Percentiles rank a stretch among this genome's conserved stretches.
phyloP scores from a whole-genome alignment of 169 alveolate genomes.

The Ichthyophthirius multifiliis region DNA sequence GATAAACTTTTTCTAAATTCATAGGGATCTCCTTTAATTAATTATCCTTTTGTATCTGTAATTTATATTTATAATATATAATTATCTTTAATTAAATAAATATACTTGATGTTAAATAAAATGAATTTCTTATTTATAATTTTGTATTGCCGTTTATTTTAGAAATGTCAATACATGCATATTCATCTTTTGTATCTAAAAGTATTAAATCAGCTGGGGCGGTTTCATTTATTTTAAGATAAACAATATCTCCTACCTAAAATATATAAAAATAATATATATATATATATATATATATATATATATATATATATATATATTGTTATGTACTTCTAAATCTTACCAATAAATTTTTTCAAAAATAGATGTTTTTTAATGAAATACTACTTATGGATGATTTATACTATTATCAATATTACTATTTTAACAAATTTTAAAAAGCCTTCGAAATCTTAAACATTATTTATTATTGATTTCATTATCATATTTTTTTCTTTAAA shows the following conservation, averaged over 20 bases:
- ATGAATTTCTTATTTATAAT: not conserved
- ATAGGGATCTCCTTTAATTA: not conserved
- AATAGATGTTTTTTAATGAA: not conserved
- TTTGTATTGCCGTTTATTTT: slow-evolving; percentile 18
- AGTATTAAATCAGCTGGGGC: slow-evolving; percentile 65
- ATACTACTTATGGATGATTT: not conserved
- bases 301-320: not conserved
- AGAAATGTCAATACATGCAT: slow-evolving; percentile 30
- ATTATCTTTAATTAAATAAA: not conserved
- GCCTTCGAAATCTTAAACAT: not conserved
- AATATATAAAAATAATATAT: not conserved
- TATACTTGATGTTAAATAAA: slow-evolving; percentile 7
- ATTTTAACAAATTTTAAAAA: not conserved
- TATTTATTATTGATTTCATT: not conserved
- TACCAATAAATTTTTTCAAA: not conserved
- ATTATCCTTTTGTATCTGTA: too few relatives aligned
- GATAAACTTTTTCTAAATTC: slow-evolving; percentile 59
- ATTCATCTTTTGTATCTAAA: slow-evolving; percentile 40
- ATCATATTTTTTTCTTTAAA: not conserved
- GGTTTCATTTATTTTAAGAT: slow-evolving; percentile 47
- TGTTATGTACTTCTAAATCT: not conserved
- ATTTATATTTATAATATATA: too few relatives aligned
- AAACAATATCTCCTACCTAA: slow-evolving; percentile 54
- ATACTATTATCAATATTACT: not conserved
- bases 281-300: not conserved